These are phyloP conservation scores for Fusarium praegraminearum DNA, from an alignment of 2,329 filamentous ascomycete species.

Conservation along the genomic window DNA sequence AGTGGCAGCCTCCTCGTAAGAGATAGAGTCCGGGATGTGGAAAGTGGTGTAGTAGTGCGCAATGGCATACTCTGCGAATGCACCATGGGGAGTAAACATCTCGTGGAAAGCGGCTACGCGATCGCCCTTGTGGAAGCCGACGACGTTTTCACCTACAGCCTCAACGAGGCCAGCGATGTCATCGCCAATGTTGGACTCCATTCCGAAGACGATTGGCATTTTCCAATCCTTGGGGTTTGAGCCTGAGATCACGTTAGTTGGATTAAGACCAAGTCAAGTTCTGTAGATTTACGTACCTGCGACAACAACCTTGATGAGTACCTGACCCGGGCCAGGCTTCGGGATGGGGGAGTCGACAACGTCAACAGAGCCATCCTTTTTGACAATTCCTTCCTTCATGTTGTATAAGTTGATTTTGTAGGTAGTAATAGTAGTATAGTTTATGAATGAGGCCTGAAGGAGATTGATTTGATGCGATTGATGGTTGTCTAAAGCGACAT, in stretches of 20 bases:
- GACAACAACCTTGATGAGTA: constrained; percentile 21
- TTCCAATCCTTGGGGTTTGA: constrained; percentile 50
- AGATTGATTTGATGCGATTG: too few relatives aligned
- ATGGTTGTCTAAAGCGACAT: not conserved
- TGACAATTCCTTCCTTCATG: constrained; percentile 33
- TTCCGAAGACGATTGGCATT: not conserved
- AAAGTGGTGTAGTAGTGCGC: constrained; percentile 68
- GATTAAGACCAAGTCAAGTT: accelerated
- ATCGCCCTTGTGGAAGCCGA: constrained; percentile 52
- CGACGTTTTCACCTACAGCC: constrained; percentile 37
- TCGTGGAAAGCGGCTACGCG: constrained; percentile 63
- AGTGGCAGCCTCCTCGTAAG: constrained; percentile 22
- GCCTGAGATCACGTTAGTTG: not conserved
- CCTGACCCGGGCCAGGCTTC: constrained; percentile 7
- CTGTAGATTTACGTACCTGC: not conserved
- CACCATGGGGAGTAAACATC: constrained; percentile 64
- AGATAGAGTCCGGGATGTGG: constrained; percentile 56
- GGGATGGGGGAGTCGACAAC: constrained; percentile 16
- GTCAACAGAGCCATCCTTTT: constrained; percentile 11
- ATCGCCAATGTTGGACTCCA: constrained; percentile 39
- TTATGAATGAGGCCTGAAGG: not conserved
- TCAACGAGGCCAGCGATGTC: constrained; percentile 44
- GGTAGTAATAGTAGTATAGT: too few relatives aligned
- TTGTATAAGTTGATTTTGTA: not conserved
- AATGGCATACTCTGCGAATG: constrained; percentile 72